These are phyloP conservation scores for Beta lomatogona DNA, from an alignment of 179 eudicot genomes.

Conservation along the genomic window DNA sequence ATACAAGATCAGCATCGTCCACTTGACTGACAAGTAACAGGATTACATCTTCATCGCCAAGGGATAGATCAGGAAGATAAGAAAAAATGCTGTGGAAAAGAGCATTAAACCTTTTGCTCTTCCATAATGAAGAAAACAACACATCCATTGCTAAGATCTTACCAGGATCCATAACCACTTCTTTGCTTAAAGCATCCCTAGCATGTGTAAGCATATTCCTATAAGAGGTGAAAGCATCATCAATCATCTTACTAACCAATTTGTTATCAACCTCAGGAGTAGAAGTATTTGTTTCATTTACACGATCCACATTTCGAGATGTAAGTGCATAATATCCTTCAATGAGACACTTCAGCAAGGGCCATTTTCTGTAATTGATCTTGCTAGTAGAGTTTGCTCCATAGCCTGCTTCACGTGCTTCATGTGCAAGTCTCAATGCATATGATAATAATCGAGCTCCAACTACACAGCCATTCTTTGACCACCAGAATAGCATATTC, in stretches of 20 bases:
- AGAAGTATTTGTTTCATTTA: slow-evolving; percentile 12
- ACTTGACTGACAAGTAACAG: slow-evolving; percentile 36
- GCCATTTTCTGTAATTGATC: slow-evolving; percentile 17
- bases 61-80: slow-evolving; percentile 38
- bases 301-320: slow-evolving; percentile 17
- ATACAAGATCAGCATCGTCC: slow-evolving; percentile 34
- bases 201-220: slow-evolving; percentile 24
- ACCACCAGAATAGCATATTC: slow-evolving; percentile 41
- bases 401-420: slow-evolving; percentile 32
- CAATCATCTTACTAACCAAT: slow-evolving; percentile 28
- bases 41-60: slow-evolving; percentile 34
- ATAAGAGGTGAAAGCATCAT: slow-evolving; percentile 39
- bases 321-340: slow-evolving; percentile 31
- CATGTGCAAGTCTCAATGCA: slow-evolving; percentile 42
- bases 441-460: slow-evolving; percentile 40
- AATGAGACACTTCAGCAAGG: slow-evolving; percentile 39
- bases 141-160: slow-evolving; percentile 34
- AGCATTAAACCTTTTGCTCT: slow-evolving; percentile 15
- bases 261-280: slow-evolving; percentile 23
- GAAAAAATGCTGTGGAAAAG: slow-evolving; percentile 31
- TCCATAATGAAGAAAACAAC: slow-evolving; percentile 37
- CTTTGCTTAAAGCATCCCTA: slow-evolving; percentile 18
- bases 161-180: slow-evolving; percentile 14
- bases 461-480: slow-evolving; percentile 29
- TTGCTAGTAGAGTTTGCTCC: slow-evolving; percentile 13